Conservation (phyloP, 768 basidiomycete genomes). For the Russula sp. region DNA sequence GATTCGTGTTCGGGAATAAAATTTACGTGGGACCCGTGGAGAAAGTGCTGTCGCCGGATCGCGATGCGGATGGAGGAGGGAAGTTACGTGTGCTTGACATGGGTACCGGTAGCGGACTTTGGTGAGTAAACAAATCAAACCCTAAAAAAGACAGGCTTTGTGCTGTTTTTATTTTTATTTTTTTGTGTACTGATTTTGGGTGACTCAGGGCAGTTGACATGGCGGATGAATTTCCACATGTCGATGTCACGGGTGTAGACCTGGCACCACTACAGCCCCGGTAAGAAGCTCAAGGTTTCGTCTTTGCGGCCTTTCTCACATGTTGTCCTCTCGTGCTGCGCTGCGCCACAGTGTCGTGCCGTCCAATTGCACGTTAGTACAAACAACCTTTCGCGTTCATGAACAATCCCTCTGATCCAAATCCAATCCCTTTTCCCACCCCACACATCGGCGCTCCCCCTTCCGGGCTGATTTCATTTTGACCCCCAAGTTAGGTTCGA, state of each 20-base stretch:
- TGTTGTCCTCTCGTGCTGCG: slow-evolving; percentile 24
- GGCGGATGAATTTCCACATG: slow-evolving; percentile 67
- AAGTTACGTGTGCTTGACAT: slow-evolving; percentile 57
- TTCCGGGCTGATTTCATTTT: neutral
- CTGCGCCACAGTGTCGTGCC: slow-evolving; percentile 56
- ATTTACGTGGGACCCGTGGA: slow-evolving; percentile 66
- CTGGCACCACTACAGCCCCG: slow-evolving; percentile 70
- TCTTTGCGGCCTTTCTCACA: slow-evolving; percentile 3
- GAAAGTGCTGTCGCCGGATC: slow-evolving; percentile 46
- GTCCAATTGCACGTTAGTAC: slow-evolving; percentile 67
- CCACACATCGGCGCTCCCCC: neutral
- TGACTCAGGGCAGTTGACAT: slow-evolving; percentile 62
- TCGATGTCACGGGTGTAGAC: slow-evolving; percentile 67
- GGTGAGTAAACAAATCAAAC: slow-evolving; percentile 41
- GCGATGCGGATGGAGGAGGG: slow-evolving; percentile 32
- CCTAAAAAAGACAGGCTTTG: no score
- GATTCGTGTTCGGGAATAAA: slow-evolving; percentile 61
- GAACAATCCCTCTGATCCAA: no score
- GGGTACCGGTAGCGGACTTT: slow-evolving; percentile 63
- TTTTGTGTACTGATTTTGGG: no score
- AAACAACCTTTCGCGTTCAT: slow-evolving; percentile 18
- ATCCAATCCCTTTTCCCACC: neutral
- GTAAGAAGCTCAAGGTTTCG: slow-evolving; percentile 40
- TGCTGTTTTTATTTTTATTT: no score
- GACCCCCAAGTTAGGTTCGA: slow-evolving; percentile 51